Conservation (phyloP, 805 yeast species). For the Kodamaea laetipori region DNA sequence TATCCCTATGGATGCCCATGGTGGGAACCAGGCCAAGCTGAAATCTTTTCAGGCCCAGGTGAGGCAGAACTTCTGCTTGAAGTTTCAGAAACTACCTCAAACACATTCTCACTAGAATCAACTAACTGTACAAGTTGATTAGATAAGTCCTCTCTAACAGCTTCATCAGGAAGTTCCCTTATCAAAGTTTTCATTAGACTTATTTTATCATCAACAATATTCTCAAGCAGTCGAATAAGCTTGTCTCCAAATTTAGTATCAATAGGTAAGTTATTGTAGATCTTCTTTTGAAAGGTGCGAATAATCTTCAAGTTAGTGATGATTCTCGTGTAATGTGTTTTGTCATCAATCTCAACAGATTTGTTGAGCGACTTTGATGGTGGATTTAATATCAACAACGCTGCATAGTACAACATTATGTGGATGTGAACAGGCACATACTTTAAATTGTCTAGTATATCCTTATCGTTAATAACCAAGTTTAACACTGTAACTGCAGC, state of each 20-base stretch:
- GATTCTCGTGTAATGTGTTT: constrained; percentile 26
- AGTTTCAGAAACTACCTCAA: constrained; percentile 21
- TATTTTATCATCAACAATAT: constrained; percentile 32
- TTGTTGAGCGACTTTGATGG: constrained; percentile 34
- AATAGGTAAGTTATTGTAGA: constrained; percentile 50
- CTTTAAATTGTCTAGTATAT: constrained; percentile 54
- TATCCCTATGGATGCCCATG: constrained; percentile 68
- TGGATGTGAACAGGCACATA: constrained; percentile 75
- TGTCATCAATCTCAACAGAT: constrained; percentile 26
- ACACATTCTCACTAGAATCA: constrained; percentile 17
- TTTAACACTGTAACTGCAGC: constrained; percentile 67
- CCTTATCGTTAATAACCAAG: constrained; percentile 58
- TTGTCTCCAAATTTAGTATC: constrained; percentile 53
- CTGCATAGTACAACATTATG: constrained; percentile 70
- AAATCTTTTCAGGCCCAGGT: constrained; percentile 40
- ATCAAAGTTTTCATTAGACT: constrained; percentile 22
- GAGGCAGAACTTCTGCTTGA: constrained; percentile 26
- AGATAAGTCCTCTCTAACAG: constrained; percentile 17
- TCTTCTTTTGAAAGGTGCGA: constrained; percentile 43
- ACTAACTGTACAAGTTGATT: constrained; percentile 17
- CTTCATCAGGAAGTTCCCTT: constrained; percentile 22
- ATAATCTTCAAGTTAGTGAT: constrained; percentile 45
- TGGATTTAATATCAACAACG: constrained; percentile 54
- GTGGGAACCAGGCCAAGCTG: constrained; percentile 69
- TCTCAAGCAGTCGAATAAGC: constrained; percentile 38